Conservation (phyloP, 352 stramenopile species). For the Phytopythium delawarense region DNA sequence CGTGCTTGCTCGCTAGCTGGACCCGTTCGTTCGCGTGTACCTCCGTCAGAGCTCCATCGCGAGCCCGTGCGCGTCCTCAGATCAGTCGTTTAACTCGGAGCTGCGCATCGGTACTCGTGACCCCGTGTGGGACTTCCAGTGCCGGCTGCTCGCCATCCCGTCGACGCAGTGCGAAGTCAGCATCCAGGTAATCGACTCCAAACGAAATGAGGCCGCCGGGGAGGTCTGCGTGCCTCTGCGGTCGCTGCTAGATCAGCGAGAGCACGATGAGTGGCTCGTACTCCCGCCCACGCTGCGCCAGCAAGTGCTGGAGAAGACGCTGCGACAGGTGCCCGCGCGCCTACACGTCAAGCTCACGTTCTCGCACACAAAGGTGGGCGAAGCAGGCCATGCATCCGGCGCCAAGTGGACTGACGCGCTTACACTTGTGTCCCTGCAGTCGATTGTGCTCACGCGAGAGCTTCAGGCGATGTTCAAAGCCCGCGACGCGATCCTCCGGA, state of each 20-base stretch:
- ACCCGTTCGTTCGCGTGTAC: conserved; percentile 46
- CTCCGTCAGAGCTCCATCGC: conserved; percentile 12
- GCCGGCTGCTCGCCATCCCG: conserved; percentile 28
- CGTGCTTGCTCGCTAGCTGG: conserved; percentile 29
- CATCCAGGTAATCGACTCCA: conserved; percentile 53
- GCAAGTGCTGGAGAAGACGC: conserved; percentile 42
- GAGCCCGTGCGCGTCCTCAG: conserved; percentile 4
- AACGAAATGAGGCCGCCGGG: conserved; percentile 40
- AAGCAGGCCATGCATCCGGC: background rate
- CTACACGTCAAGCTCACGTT: conserved; percentile 37
- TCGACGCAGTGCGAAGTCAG: conserved; percentile 34
- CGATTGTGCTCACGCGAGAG: conserved; percentile 47
- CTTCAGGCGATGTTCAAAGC: conserved; percentile 38
- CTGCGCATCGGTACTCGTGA: conserved; percentile 37
- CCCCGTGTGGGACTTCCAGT: conserved; percentile 36
- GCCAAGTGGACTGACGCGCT: background rate
- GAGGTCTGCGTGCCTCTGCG: conserved; percentile 44
- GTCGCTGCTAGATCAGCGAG: conserved; percentile 52
- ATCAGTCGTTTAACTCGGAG: conserved; percentile 23
- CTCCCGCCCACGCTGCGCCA: conserved; percentile 58
- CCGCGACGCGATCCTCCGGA: conserved; percentile 30
- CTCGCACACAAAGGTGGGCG: conserved; percentile 51
- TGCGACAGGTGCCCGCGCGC: conserved; percentile 28
- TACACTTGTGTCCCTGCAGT: conserved; percentile 17
- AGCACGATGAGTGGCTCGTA: conserved; percentile 50